phyloP scores from a whole-genome alignment of 768 basidiomycete species.

The Kwoniella europaea region DNA sequence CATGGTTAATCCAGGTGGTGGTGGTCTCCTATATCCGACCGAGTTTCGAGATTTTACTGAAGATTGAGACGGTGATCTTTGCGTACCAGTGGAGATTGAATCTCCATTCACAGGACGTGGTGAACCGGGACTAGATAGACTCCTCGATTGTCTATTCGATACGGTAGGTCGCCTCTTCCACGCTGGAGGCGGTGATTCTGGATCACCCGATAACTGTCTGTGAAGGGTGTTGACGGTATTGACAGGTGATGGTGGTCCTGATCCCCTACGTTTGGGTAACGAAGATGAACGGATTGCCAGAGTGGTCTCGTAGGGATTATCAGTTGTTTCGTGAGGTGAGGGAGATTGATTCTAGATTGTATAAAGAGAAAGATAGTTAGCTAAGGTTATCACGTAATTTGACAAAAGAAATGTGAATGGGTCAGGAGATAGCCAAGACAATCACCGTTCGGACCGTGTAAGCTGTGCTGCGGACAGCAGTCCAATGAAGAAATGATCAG shows the following conservation, averaged over 20 bases:
- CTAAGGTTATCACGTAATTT: not conserved
- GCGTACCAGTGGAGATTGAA: constrained; percentile 1
- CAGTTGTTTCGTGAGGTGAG: constrained; percentile 32
- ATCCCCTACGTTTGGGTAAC: not conserved
- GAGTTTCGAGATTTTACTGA: constrained; percentile 20
- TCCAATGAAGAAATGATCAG: not conserved
- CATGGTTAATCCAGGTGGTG: constrained; percentile 27
- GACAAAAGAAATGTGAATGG: not conserved
- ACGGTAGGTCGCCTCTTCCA: constrained; percentile 51
- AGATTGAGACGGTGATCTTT: constrained; percentile 25
- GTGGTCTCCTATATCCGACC: constrained; percentile 2
- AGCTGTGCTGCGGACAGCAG: not conserved
- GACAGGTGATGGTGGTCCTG: constrained; percentile 24
- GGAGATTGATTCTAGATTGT: constrained; percentile 43
- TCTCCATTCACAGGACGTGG: not conserved
- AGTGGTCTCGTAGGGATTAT: constrained; percentile 24
- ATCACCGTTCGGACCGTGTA: not conserved
- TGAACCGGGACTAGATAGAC: constrained; percentile 2
- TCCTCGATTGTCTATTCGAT: constrained; percentile 16
- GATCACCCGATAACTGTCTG: constrained; percentile 46
- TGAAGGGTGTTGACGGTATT: constrained; percentile 38
- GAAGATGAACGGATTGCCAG: constrained; percentile 17
- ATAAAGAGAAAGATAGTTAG: not conserved
- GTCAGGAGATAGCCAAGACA: not conserved
- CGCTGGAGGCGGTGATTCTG: constrained; percentile 46